Percentiles rank a stretch among this genome's conserved stretches.
phyloP scores from a whole-genome alignment of 495 filamentous ascomycete genomes.

The Cercophora samala region DNA sequence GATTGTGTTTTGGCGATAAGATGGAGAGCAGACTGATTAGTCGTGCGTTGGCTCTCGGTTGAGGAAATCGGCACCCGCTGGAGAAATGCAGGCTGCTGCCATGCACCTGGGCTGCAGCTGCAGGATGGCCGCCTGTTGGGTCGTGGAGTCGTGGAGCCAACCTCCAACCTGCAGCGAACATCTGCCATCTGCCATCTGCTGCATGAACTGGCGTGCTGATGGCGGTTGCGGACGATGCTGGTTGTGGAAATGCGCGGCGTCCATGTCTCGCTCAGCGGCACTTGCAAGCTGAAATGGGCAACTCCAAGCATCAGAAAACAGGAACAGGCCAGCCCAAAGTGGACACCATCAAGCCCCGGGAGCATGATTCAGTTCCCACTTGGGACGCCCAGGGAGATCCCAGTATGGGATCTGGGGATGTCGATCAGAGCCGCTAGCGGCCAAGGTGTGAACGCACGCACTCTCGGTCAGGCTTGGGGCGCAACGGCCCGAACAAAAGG shows the following conservation, averaged over 20 bases:
- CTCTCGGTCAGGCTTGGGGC: not conserved
- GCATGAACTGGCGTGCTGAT: not conserved
- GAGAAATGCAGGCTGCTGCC: not conserved
- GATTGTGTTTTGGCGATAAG: too few relatives aligned
- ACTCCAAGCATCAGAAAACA: not conserved
- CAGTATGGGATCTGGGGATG: not conserved
- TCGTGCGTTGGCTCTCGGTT: too few relatives aligned
- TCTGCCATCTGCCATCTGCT: not conserved
- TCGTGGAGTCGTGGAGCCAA: too few relatives aligned
- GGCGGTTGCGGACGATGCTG: not conserved
- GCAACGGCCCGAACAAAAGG: conserved; percentile 3
- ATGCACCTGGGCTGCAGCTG: not conserved
- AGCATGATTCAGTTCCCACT: conserved; percentile 5
- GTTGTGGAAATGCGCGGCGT: not conserved
- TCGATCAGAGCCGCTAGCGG: conserved; percentile 5
- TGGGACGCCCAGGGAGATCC: conserved; percentile 2
- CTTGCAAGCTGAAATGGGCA: not conserved
- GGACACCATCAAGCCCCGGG: not conserved
- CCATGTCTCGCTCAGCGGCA: not conserved
- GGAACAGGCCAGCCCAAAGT: not conserved
- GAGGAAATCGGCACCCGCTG: not conserved
- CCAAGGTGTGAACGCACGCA: not conserved
- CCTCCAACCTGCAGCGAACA: not conserved
- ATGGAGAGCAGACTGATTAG: too few relatives aligned
- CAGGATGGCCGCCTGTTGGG: not conserved